phyloP scores from a whole-genome alignment of 495 filamentous ascomycete genomes.

The Aspergillus haitiensis region DNA sequence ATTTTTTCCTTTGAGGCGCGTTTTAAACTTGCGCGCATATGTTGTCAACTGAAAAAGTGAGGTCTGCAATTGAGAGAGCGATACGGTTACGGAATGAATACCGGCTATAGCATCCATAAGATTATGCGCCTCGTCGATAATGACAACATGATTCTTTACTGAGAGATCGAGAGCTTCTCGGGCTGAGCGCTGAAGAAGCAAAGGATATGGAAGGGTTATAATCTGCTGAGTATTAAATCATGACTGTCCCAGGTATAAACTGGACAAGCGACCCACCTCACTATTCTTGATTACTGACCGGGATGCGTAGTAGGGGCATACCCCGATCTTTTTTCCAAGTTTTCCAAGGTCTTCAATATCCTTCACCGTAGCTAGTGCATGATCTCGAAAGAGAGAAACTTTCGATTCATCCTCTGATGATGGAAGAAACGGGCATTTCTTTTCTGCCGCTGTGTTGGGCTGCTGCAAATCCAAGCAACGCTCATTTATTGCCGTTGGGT shows the following conservation, averaged over 20 bases:
- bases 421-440: conserved; percentile 77
- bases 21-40: conserved; percentile 86
- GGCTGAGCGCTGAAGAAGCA: conserved; percentile 85
- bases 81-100: conserved; percentile 79
- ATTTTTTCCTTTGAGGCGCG: conserved; percentile 88
- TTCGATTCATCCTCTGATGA: conserved; percentile 69
- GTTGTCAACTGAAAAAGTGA: conserved; percentile 71
- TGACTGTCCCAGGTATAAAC: neutral
- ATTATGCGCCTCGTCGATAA: conserved; percentile 97
- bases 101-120: conserved; percentile 91
- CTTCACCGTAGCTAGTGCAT: conserved; percentile 76
- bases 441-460: conserved; percentile 60
- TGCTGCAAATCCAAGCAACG: conserved; percentile 91
- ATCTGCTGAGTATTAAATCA: conserved; percentile 56
- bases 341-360: conserved; percentile 90
- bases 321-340: conserved; percentile 73
- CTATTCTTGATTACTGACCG: conserved; percentile 76
- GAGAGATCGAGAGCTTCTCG: conserved; percentile 84
- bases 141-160: conserved; percentile 81
- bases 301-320: conserved; percentile 97
- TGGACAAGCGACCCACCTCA: conserved; percentile 51
- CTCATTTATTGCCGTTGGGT: conserved; percentile 86
- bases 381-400: conserved; percentile 83
- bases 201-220: conserved; percentile 88
- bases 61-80: conserved; percentile 66